Evolutionary conservation across 2,329 filamentous ascomycete genomes (phyloP), one percentile per base, ranked within the genome.

Genomic region (Daldinia eschscholtzii): DNA sequence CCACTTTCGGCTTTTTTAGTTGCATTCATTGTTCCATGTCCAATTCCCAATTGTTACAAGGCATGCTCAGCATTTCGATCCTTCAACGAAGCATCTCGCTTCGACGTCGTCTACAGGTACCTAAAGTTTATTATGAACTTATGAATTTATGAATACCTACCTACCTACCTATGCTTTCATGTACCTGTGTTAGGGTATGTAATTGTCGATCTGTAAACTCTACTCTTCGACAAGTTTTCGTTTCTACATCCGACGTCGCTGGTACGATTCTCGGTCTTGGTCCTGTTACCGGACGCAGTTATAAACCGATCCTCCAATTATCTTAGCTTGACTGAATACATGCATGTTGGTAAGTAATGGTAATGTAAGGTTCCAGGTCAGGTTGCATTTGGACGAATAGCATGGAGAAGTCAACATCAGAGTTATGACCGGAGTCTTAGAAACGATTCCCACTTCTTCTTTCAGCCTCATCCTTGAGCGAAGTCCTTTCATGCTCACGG

Each of bases 391-490:
- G 4, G 33, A 35, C 33, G 23, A 26, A 55, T 35, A 12, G 7
- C 28, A n/a, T 53, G 15, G 18, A 55, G 20, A 37, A 18, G 20
- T 18, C n/a, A 55, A 55, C 28, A 26, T 23, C 52, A 37, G 23
- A 7, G 48, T 35, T 12, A 35, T 35, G 15, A 53, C 23, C 23
- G 10, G 6, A 53, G 52, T 55, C 33, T 55, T 10, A 55, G 10
- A 15, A 15, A 55, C 30, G 4, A 55, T 35, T 55, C 33, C 37
- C 53, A 57, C 53, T 7, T 57, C 20, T 37, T 37, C 60, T 58
- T 67, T 71, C 69, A 71, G 69, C 69, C 69, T 69, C 69, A 56
- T 55, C 44, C 48, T 57, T 42, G 28, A 64, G 20, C 35, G 58
- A 66, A 23, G 62, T 64, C 42, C 55, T 46, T 61, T 60, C 60